Evolutionary conservation across 208 protist species (phyloP).

Genomic region (Leishmania braziliensis): DNA sequence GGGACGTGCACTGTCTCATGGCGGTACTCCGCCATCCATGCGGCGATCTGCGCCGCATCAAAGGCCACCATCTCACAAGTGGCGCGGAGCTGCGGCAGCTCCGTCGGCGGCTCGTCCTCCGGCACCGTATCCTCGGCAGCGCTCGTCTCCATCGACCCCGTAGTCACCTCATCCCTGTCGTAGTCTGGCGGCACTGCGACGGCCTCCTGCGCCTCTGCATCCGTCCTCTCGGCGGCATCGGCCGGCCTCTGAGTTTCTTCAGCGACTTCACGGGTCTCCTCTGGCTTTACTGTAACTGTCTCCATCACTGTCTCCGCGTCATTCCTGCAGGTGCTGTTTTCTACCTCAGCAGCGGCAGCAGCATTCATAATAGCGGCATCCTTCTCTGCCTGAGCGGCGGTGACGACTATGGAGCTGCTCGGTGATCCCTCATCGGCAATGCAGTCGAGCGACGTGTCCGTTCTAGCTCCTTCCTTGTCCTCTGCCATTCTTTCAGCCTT

Average conservation of each 20-base stretch:
- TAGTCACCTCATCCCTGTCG: neutral
- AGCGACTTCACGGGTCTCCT: neutral
- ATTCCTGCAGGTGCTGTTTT: neutral
- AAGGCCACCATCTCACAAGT: slow-evolving; percentile 39
- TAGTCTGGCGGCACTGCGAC: neutral
- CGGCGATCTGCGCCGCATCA: slow-evolving; percentile 31
- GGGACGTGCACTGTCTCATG: slow-evolving; percentile 40
- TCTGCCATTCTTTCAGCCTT: too few relatives aligned
- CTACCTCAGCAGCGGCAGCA: slow-evolving; percentile 1
- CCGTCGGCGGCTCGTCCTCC: neutral
- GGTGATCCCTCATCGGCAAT: neutral
- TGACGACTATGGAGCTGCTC: neutral
- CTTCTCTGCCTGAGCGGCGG: neutral
- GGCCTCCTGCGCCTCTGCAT: neutral
- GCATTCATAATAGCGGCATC: neutral
- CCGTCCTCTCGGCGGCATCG: neutral
- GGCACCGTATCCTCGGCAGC: neutral
- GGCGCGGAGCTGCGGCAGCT: slow-evolving; percentile 21
- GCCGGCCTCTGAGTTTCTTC: neutral
- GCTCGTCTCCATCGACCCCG: neutral
- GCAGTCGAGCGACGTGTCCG: neutral
- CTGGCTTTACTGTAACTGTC: neutral
- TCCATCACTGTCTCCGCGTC: neutral
- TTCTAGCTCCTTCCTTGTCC: neutral
- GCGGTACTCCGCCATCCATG: slow-evolving; percentile 47